A percentile compares a stretch with the other conserved stretches of the same genome.
Conservation (phyloP, 331 rosid species). For the Erythrophleum ivorense region DNA sequence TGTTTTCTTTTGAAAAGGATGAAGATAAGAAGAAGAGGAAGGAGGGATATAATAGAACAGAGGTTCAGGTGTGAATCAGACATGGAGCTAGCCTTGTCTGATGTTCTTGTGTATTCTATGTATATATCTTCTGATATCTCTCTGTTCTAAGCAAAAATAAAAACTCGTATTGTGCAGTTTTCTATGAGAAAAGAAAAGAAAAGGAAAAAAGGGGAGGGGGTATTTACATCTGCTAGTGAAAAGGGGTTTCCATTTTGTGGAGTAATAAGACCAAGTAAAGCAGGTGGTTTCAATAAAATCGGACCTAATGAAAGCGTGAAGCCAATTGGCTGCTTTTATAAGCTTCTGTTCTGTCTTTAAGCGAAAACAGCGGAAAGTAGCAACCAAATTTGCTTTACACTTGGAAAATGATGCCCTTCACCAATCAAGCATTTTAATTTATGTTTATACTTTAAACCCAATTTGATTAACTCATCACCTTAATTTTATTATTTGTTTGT, state of each 20-base stretch:
- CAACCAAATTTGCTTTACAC: conserved; percentile 49
- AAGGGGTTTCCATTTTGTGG: conserved; percentile 37
- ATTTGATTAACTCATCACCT: conserved; percentile 15
- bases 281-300: conserved; percentile 38
- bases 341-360: conserved; percentile 47
- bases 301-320: conserved; percentile 40
- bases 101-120: conserved; percentile 17
- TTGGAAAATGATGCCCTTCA: conserved; percentile 39
- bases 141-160: conserved; percentile 21
- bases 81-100: conserved; percentile 50
- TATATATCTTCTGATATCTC: conserved; percentile 2
- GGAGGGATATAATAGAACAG: conserved; percentile 61
- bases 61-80: conserved; percentile 58
- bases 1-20: conserved; percentile 57
- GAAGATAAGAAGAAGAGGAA: conserved; percentile 55
- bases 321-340: conserved; percentile 50
- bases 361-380: conserved; percentile 43
- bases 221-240: conserved; percentile 17
- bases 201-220: not conserved
- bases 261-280: conserved; percentile 14
- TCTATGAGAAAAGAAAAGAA: conserved; percentile 17
- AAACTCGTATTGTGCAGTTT: conserved; percentile 38
- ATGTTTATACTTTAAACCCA: conserved; percentile 1
- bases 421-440: not conserved
- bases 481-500: not conserved